Conservation (phyloP, 2,329 filamentous ascomycete species). For the Aspergillus sp. region DNA sequence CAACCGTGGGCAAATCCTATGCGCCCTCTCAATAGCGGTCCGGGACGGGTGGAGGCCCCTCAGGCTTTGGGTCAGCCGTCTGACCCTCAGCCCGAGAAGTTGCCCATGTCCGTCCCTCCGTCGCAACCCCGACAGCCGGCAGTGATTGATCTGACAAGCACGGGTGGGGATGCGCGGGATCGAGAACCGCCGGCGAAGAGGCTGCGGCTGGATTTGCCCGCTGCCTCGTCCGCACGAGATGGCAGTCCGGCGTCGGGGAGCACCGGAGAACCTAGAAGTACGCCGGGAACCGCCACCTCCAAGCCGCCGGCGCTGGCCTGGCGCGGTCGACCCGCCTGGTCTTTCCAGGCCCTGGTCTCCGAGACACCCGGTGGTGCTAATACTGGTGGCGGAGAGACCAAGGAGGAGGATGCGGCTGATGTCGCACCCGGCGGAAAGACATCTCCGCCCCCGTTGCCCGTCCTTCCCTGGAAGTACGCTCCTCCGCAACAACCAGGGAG, state of each 20-base stretch:
- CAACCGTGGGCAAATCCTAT: constrained; percentile 39
- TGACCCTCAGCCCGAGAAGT: constrained; percentile 25
- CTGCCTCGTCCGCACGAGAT: constrained; percentile 20
- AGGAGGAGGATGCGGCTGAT: constrained; percentile 22
- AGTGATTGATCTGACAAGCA: constrained; percentile 38
- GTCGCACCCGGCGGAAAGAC: constrained; percentile 23
- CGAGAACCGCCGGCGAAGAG: constrained; percentile 38
- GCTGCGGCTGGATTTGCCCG: constrained; percentile 34
- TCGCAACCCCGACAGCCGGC: constrained; percentile 27
- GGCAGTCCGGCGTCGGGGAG: constrained; percentile 21
- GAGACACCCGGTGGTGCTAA: constrained; percentile 27
- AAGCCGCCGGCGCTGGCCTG: constrained; percentile 31
- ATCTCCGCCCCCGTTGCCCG: constrained; percentile 39
- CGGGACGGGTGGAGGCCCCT: constrained; percentile 27
- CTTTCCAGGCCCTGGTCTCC: constrained; percentile 38
- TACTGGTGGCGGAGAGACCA: constrained; percentile 11
- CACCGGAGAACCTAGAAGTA: constrained; percentile 30
- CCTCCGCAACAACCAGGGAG: constrained; percentile 17
- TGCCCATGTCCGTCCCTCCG: constrained; percentile 25
- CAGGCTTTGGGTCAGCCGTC: constrained; percentile 20
- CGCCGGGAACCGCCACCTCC: constrained; percentile 24
- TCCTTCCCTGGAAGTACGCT: constrained; percentile 35
- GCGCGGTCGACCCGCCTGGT: constrained; percentile 41
- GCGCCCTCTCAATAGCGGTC: constrained; percentile 31
- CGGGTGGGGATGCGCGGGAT: constrained; percentile 31